Percentiles rank a stretch among this genome's conserved stretches.
These are phyloP conservation scores for Boletus eberwhitei DNA, from an alignment of 768 basidiomycete genomes.

Conservation along the genomic window DNA sequence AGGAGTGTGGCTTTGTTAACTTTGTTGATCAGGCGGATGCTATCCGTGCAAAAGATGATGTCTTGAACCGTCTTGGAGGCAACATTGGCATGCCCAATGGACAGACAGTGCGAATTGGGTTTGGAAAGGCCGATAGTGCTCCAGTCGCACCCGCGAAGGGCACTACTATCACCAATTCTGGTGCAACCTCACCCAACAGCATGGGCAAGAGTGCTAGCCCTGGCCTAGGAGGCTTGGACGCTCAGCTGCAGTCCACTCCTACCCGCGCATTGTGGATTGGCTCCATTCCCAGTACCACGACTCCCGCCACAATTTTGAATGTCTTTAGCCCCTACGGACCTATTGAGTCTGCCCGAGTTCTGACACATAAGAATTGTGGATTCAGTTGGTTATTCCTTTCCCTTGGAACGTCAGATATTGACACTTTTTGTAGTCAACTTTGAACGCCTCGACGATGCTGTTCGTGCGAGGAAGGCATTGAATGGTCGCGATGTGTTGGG, in stretches of 20 bases:
- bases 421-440: constrained; percentile 70
- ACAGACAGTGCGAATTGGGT: constrained; percentile 95
- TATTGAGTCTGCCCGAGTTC: constrained; percentile 92
- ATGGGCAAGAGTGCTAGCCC: constrained; percentile 49
- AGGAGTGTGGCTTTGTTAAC: constrained; percentile 99
- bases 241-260: constrained; percentile 85
- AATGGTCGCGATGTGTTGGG: constrained; percentile 96
- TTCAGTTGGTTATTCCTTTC: constrained; percentile 54
- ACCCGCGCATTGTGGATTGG: constrained; percentile 98
- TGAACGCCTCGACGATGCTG: constrained; percentile 94
- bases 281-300: constrained; percentile 92
- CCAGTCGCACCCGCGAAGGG: constrained; percentile 88
- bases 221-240: constrained; percentile 69
- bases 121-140: constrained; percentile 96
- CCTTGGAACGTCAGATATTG: background rate
- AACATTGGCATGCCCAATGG: constrained; percentile 94
- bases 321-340: constrained; percentile 98
- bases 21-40: constrained; percentile 95
- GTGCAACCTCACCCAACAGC: constrained; percentile 61
- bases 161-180: constrained; percentile 55
- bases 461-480: constrained; percentile 90
- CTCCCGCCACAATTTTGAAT: constrained; percentile 89
- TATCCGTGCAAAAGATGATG: constrained; percentile 97
- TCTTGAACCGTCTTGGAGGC: constrained; percentile 90
- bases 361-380: constrained; percentile 97